Percentiles rank a stretch among this genome's conserved stretches.
phyloP scores from a whole-genome alignment of 805 yeast species.

The Pichia exigua region DNA sequence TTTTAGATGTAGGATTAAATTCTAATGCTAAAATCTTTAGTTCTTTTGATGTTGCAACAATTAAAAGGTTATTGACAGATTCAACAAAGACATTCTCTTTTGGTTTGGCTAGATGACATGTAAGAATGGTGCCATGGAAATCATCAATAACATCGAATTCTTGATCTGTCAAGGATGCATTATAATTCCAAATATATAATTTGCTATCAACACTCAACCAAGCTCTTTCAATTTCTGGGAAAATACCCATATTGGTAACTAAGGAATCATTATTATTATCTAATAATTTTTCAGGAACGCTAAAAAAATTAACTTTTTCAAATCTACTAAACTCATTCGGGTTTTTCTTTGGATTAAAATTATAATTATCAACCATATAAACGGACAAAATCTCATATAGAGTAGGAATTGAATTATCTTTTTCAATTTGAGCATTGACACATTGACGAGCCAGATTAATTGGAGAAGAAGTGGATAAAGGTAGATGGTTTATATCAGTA shows the following conservation, averaged over 20 bases:
- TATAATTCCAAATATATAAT: constrained; percentile 76
- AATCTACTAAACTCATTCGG: constrained; percentile 61
- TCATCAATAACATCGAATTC: constrained; percentile 80
- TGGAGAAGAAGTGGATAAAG: constrained; percentile 44
- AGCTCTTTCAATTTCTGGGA: constrained; percentile 70
- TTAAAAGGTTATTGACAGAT: constrained; percentile 60
- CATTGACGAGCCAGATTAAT: constrained; percentile 56
- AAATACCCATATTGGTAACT: constrained; percentile 71
- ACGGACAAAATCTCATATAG: constrained; percentile 49
- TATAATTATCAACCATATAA: constrained; percentile 62
- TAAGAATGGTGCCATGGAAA: constrained; percentile 64
- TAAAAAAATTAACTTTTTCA: constrained; percentile 57
- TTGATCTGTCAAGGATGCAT: constrained; percentile 33
- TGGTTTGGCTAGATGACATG: constrained; percentile 75
- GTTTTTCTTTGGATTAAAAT: constrained; percentile 38
- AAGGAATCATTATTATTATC: constrained; percentile 22
- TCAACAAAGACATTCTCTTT: constrained; percentile 74
- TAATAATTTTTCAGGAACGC: constrained; percentile 64
- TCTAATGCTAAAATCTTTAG: constrained; percentile 72
- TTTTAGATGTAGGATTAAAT: constrained; percentile 30
- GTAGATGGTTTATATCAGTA: constrained; percentile 33
- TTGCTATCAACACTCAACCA: constrained; percentile 84
- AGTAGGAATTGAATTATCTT: constrained; percentile 50
- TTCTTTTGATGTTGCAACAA: constrained; percentile 75
- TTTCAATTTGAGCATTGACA: constrained; percentile 49